Evolutionary conservation across 1,284 basidiomycete genomes (phyloP).

Genomic region (Tilletia setariae): DNA sequence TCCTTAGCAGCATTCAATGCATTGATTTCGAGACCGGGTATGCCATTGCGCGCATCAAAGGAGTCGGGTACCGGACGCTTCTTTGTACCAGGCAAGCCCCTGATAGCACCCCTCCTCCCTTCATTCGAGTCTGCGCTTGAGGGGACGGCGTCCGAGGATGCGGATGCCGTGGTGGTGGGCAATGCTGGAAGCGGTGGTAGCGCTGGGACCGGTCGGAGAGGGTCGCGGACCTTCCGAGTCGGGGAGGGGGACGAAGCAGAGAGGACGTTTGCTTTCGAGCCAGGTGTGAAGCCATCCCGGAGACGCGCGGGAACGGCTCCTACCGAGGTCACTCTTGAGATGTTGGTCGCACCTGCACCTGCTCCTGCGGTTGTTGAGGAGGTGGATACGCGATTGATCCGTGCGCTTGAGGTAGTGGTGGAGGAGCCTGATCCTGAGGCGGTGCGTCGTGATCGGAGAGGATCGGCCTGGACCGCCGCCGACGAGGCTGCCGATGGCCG

Average conservation of each 20-base stretch:
- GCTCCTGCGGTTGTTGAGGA: background rate
- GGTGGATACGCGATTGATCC: background rate
- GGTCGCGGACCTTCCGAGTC: background rate
- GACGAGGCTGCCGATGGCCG: too few relatives aligned
- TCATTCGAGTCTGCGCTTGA: background rate
- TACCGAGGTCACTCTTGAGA: background rate
- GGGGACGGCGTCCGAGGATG: too few relatives aligned
- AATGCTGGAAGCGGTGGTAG: background rate
- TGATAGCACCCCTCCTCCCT: background rate
- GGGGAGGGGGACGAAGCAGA: constrained; percentile 1
- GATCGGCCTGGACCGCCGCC: background rate
- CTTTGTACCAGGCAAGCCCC: background rate
- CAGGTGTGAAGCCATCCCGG: too few relatives aligned
- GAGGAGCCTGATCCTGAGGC: background rate
- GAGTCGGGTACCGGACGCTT: background rate
- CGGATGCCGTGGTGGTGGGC: background rate
- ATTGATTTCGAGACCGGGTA: background rate
- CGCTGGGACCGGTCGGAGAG: background rate
- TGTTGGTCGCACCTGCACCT: background rate
- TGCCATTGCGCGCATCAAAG: background rate
- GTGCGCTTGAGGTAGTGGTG: background rate
- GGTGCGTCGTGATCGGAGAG: background rate
- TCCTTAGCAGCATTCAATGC: background rate
- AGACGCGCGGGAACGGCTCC: too few relatives aligned
- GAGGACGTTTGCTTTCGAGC: background rate